A percentile compares a stretch with the other conserved stretches of the same genome.
Evolutionary conservation across 1,284 basidiomycete species (phyloP).

Genomic region (Papiliotrema fonsecae): DNA sequence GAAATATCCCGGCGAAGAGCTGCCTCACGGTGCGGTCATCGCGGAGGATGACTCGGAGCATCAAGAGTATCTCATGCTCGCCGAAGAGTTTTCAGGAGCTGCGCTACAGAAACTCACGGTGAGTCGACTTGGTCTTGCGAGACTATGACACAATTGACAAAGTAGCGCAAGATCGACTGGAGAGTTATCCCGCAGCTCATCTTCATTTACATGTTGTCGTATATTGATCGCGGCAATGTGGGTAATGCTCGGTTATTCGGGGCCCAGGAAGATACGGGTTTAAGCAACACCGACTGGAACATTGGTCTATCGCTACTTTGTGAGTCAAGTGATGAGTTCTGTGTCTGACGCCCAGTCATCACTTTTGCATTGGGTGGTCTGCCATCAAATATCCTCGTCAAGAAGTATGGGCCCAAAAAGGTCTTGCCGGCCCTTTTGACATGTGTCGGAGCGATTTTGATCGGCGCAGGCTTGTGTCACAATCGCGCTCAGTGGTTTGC

Average conservation of each 20-base stretch:
- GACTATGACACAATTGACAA: neutral
- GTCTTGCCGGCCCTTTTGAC: constrained; percentile 15
- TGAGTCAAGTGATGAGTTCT: constrained; percentile 7
- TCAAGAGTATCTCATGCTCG: constrained; percentile 18
- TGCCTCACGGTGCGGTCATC: too few relatives aligned
- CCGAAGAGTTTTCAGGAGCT: constrained; percentile 19
- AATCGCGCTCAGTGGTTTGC: constrained; percentile 22
- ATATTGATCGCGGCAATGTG: constrained; percentile 18
- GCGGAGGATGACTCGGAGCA: constrained; percentile 15
- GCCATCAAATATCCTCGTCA: constrained; percentile 18
- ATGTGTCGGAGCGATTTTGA: constrained; percentile 10
- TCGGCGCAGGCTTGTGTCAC: constrained; percentile 17
- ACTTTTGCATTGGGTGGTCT: constrained; percentile 22
- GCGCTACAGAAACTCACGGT: constrained; percentile 20
- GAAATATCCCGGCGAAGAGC: too few relatives aligned
- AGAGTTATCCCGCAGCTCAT: constrained; percentile 16
- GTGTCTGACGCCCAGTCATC: constrained; percentile 9
- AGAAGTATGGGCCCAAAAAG: constrained; percentile 18
- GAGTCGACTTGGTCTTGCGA: constrained; percentile 1
- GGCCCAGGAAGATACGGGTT: constrained; percentile 9
- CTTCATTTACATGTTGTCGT: constrained; percentile 19
- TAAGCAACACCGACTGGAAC: constrained; percentile 25
- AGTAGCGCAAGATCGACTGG: constrained; percentile 19
- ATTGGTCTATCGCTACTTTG: constrained; percentile 25
- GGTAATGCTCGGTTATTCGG: constrained; percentile 25